Conservation (phyloP, 2,329 filamentous ascomycete genomes). For the Chaetomium globosum region DNA sequence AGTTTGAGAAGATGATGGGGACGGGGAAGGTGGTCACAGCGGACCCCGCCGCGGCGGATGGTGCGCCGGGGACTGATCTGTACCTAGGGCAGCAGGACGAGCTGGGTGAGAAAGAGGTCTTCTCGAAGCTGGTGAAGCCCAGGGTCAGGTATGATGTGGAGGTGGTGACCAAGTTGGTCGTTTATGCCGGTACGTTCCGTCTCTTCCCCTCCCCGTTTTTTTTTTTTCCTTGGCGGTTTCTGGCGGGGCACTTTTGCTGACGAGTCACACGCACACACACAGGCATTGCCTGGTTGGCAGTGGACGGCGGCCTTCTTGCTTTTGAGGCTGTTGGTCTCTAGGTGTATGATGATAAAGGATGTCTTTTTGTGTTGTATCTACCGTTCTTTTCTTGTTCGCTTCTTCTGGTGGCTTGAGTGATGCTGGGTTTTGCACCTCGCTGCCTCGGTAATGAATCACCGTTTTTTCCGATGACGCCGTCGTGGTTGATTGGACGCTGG, state of each 20-base stretch:
- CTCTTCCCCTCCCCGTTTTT: too few species aligned
- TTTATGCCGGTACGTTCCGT: constrained; percentile 72
- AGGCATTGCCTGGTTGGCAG: constrained; percentile 80
- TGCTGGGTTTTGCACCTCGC: constrained; percentile 9
- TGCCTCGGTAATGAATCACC: neutral
- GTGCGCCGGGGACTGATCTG: constrained; percentile 45
- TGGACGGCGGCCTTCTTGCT: constrained; percentile 71
- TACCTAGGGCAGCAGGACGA: constrained; percentile 52
- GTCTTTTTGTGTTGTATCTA: neutral
- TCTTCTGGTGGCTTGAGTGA: constrained; percentile 16
- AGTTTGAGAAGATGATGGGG: constrained; percentile 75
- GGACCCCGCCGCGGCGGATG: constrained; percentile 32
- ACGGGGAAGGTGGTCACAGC: constrained; percentile 56
- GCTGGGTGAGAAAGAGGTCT: constrained; percentile 74
- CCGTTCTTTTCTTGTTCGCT: constrained; percentile 9
- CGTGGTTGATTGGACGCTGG: neutral
- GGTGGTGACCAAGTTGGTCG: constrained; percentile 92
- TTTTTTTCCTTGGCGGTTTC: constrained; percentile 8
- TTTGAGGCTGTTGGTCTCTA: constrained; percentile 64
- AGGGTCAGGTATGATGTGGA: constrained; percentile 97
- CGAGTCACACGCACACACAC: constrained; percentile 27
- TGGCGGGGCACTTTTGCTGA: neutral
- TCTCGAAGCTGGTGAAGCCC: constrained; percentile 79
- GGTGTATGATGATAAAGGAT: constrained; percentile 2
- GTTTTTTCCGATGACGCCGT: neutral